phyloP scores from a whole-genome alignment of 345 rosid species.

The Boechera divaricarpa region DNA sequence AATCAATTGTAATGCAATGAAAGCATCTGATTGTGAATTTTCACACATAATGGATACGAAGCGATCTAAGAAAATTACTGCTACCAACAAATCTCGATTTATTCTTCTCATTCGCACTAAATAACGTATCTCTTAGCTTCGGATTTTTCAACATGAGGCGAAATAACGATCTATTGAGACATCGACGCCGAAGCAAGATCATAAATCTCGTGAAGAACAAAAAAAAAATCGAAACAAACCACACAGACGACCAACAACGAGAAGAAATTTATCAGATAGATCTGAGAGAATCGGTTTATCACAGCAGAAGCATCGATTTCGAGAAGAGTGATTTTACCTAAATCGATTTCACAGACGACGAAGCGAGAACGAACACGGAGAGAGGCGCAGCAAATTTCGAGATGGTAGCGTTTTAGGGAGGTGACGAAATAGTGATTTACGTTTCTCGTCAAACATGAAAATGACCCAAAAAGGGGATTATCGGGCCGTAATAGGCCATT shows the following conservation, averaged over 20 bases:
- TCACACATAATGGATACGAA: neutral
- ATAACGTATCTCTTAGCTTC: neutral
- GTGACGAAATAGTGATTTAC: neutral
- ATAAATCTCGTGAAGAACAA: constrained; percentile 21
- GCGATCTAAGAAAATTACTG: neutral
- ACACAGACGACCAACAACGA: neutral
- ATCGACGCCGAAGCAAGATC: neutral
- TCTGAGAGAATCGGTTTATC: constrained; percentile 9
- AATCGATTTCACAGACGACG: constrained; percentile 30
- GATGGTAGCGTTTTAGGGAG: neutral
- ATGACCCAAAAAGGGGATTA: neutral
- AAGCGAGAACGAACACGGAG: constrained; percentile 20
- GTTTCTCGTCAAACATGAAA: neutral
- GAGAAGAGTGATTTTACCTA: constrained; percentile 30
- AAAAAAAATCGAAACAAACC: constrained; percentile 4
- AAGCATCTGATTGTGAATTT: neutral
- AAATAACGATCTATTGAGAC: neutral
- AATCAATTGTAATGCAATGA: no score
- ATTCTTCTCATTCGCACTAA: neutral
- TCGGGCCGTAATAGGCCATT: neutral
- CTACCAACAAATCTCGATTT: constrained; percentile 1
- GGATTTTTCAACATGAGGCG: neutral
- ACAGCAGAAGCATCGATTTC: neutral
- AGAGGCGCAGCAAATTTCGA: constrained; percentile 6
- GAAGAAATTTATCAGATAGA: neutral